These are phyloP conservation scores for Arabidopsis suecica DNA, from an alignment of 345 rosid species.

Conservation along the genomic window DNA sequence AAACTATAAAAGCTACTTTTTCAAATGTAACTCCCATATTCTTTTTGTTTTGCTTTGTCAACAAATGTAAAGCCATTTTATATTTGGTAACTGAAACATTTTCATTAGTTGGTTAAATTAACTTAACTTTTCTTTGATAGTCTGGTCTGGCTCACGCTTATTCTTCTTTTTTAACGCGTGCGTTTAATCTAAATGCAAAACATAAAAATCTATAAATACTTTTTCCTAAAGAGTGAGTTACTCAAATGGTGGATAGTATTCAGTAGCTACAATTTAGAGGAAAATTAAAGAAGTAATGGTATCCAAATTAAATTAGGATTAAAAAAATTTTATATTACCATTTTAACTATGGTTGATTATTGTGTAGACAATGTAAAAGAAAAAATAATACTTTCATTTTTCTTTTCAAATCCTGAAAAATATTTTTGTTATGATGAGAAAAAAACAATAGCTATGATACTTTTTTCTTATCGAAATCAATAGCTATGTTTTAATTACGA, in stretches of 20 bases:
- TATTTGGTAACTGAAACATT: conserved; percentile 14
- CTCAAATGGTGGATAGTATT: background rate
- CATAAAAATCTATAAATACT: background rate
- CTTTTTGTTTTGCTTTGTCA: background rate
- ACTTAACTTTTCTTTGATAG: background rate
- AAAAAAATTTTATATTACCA: too few relatives aligned
- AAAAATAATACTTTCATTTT: too few relatives aligned
- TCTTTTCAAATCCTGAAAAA: too few relatives aligned
- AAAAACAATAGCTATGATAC: too few relatives aligned
- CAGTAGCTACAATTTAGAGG: background rate
- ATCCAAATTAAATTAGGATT: too few relatives aligned
- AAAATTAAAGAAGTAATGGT: too few relatives aligned
- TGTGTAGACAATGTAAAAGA: background rate
- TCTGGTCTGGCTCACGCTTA: background rate
- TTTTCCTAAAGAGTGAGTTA: background rate
- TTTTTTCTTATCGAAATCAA: background rate
- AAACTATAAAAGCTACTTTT: conserved; percentile 4
- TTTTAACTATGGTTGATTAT: too few relatives aligned
- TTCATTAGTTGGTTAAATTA: background rate
- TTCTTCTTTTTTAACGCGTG: background rate
- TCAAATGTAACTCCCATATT: conserved; percentile 18
- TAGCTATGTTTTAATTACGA: background rate
- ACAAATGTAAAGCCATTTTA: conserved; percentile 12
- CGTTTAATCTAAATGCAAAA: conserved; percentile 3
- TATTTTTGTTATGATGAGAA: too few relatives aligned